Base-by-base conservation (phyloP, 148 eudicot species). In the Bassia scoparia region DNA sequence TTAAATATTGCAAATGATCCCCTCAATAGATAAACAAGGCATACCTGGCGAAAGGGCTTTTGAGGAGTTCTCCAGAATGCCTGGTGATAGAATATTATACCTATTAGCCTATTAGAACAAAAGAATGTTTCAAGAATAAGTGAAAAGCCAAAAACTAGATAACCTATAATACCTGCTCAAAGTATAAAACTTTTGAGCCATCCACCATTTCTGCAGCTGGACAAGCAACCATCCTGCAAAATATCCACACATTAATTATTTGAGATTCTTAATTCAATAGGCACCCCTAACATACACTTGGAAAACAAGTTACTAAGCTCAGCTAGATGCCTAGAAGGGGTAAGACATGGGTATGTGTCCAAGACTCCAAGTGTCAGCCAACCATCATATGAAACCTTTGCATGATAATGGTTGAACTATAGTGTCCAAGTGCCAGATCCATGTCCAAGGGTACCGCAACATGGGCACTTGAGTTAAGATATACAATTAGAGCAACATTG, bases 11-110 rank as follows among this genome's bases (percentile, higher is more conserved):
- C 53, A 24, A 26, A 41, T 41, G 53, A 26, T 66, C 52, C 24
- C 50, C 30, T 26, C 31, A n/a, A 74, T 34, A 26, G 9, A 64
- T 14, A 64, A 24, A 50, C 18, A 27, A 34, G 71, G 72, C 62
- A 67, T 82, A 94, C 99, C 97, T 96, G 97, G 24, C 97, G 84
- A 83, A 90, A 96, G 54, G 99, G 99, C 76, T 96, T 95, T 56
- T 86, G 95, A 71, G 97, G 97, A 68, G 86, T 89, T 80, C 99
- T 91, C 99, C 97, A 95, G 77, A 95, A 95, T 74, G 99, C 99
- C 99, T 95, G 86, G 61, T 37, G 76, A 80, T 23, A 80, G 73
- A 75, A 48, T 69, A 72, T 53, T 26, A 26, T 37, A 68, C 20
- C 35, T 52, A 26, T 59, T 37, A 60, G 70, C 61, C n/a, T n/a